A percentile compares a stretch with the other conserved stretches of the same genome.
These are phyloP conservation scores for Oryza punctata DNA, from an alignment of 176 grass and related monocot genomes.

Conservation along the genomic window DNA sequence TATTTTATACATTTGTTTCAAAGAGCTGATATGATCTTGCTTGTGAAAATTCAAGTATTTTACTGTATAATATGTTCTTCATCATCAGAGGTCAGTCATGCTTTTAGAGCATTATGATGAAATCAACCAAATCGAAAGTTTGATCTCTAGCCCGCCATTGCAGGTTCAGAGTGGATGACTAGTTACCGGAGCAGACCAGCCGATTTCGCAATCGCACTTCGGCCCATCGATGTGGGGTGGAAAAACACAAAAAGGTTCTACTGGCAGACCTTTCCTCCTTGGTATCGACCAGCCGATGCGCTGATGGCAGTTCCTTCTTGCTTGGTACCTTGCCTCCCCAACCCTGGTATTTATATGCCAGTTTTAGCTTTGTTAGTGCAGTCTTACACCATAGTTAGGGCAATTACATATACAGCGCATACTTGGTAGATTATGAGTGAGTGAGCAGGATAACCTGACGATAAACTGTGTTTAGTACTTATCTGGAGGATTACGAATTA, in stretches of 20 bases:
- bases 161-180: constrained; percentile 40
- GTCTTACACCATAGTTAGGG: neutral
- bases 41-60: constrained; percentile 12
- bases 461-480: constrained; percentile 21
- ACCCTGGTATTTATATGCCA: constrained; percentile 47
- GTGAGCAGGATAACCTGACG: neutral
- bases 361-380: constrained; percentile 11
- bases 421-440: constrained; percentile 26
- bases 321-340: constrained; percentile 30
- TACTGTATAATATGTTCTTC: constrained; percentile 11
- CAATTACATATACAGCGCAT: neutral
- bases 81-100: neutral
- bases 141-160: constrained; percentile 6
- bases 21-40: constrained; percentile 9
- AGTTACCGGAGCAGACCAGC: constrained; percentile 51
- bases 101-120: neutral
- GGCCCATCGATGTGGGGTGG: constrained; percentile 29
- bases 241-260: neutral
- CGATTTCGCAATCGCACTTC: constrained; percentile 32
- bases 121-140: constrained; percentile 5
- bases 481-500: neutral
- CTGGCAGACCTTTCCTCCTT: neutral
- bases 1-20: constrained; percentile 30
- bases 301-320: constrained; percentile 34
- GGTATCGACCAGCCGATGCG: constrained; percentile 26